Conservation (phyloP, 2,329 filamentous ascomycete species). For the Esteya vermicola region DNA sequence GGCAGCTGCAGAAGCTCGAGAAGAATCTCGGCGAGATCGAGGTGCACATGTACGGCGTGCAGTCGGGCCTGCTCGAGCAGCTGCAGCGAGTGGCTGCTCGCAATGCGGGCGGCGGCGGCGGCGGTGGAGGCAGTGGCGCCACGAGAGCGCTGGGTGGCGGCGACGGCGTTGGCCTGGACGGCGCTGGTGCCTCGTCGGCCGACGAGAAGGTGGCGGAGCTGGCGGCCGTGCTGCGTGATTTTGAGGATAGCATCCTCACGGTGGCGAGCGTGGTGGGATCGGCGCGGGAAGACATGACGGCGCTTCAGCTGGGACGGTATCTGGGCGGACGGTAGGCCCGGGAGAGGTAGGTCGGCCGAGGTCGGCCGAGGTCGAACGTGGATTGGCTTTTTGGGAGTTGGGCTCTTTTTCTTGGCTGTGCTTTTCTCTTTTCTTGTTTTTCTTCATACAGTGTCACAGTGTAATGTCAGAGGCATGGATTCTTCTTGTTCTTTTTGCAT, state of each 20-base stretch:
- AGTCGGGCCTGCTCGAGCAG: constrained; percentile 43
- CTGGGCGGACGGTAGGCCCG: constrained; percentile 17
- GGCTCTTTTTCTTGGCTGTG: no score
- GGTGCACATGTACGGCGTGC: constrained; percentile 48
- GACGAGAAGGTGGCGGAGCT: constrained; percentile 36
- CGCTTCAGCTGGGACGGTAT: constrained; percentile 37
- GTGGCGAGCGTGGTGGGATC: constrained; percentile 46
- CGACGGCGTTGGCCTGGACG: constrained; percentile 18
- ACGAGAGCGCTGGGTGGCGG: constrained; percentile 8
- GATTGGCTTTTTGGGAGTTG: no score
- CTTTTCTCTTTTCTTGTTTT: no score
- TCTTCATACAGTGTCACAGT: no score
- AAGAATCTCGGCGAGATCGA: constrained; percentile 50
- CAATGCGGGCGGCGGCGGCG: constrained; percentile 5
- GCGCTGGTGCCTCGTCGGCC: constrained; percentile 12
- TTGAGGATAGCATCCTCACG: constrained; percentile 49
- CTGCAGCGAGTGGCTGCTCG: constrained; percentile 33
- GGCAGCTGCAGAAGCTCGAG: constrained; percentile 42
- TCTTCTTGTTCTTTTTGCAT: no score
- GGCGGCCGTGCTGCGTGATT: constrained; percentile 46
- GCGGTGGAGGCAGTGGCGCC: constrained; percentile 17
- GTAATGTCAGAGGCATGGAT: no score
- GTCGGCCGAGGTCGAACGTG: no score
- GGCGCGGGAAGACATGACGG: constrained; percentile 45
- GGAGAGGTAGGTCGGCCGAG: background rate